phyloP scores from a whole-genome alignment of 2,329 filamentous ascomycete species.

The Uncinocarpus reesii region DNA sequence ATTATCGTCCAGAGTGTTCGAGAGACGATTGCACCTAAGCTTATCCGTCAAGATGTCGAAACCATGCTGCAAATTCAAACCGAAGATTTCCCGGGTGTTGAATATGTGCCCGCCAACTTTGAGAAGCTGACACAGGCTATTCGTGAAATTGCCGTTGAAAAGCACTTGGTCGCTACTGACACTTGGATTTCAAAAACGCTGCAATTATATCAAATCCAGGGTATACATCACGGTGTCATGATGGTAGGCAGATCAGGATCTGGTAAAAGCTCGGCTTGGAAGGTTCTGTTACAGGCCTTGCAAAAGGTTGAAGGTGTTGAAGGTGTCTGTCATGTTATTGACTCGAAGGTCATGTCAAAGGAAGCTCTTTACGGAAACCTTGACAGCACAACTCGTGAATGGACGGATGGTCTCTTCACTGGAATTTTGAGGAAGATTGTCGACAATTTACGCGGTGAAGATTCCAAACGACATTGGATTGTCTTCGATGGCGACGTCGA shows the following conservation, averaged over 20 bases:
- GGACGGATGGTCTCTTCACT: constrained; percentile 97
- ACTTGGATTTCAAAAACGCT: constrained; percentile 96
- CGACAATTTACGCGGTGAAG: constrained; percentile 94
- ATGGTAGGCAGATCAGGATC: constrained; percentile 98
- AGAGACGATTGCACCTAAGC: constrained; percentile 94
- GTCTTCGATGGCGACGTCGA: constrained; percentile 99
- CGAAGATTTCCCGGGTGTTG: constrained; percentile 80
- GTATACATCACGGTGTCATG: constrained; percentile 98
- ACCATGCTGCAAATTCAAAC: constrained; percentile 75
- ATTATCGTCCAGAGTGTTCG: constrained; percentile 98
- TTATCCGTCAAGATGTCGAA: constrained; percentile 85
- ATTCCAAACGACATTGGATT: constrained; percentile 96
- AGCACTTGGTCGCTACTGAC: constrained; percentile 80
- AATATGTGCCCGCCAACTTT: constrained; percentile 84
- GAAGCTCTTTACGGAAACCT: constrained; percentile 92
- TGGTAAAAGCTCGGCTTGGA: constrained; percentile 94
- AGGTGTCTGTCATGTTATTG: constrained; percentile 92
- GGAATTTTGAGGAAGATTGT: constrained; percentile 97
- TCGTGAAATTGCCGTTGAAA: constrained; percentile 67
- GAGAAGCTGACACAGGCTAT: constrained; percentile 71
- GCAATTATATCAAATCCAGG: constrained; percentile 95
- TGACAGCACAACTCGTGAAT: constrained; percentile 93
- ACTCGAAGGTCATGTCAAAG: constrained; percentile 99
- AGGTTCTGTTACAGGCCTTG: constrained; percentile 77
- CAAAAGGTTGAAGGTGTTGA: constrained; percentile 86